Evolutionary conservation across 208 protist genomes (phyloP), one percentile per base, ranked within the genome.

Genomic region (Trypanosoma rangeli): DNA sequence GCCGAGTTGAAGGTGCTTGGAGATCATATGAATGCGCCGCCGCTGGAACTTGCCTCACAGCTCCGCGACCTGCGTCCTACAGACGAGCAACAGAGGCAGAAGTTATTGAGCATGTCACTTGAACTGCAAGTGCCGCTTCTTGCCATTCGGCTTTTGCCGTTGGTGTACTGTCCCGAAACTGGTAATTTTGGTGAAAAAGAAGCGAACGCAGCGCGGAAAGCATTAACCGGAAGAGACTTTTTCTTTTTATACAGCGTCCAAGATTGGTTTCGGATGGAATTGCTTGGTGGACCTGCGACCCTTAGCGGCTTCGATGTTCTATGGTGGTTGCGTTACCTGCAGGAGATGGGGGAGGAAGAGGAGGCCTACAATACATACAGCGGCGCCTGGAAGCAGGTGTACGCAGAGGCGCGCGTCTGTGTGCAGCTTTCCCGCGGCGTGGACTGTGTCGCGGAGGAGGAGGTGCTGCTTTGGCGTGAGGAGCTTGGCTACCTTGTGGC

Each of bases 401-500:
- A 82, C 59, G 73, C 73, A 22, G 77, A 82, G 68, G 53, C 77
- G n/a, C 71, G 77, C 20, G 73, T 82, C 8, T 42, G 67, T 20
- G 1, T 66, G 44, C 46, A 79, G 5, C 72, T 79, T 20, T 52
- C 55, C 20, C 52, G 13, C 26, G 76, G 72, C 16, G 65, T 44
- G 4, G 33, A 16, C 28, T 24, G 24, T 26, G 5, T 79, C 13
- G 1, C 54, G 4, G 59, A 52, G 20, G 77, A 74, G 20, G 77
- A 82, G 53, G 20, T 54, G 61, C 33, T 59, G 49, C 63, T 82
- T 31, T 82, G 77, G 77, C 5, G 44, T 10, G 66, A 71, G 33
- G 49, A n/a, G 44, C 48, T 79, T 49, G 77, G 77, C 48, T 55
- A 13, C 16, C 59, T 64, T 29, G 77, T 82, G 9, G 64, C 74